Conservation (phyloP, 2,329 filamentous ascomycete genomes). For the Hawksworthiomyces lignivorus region DNA sequence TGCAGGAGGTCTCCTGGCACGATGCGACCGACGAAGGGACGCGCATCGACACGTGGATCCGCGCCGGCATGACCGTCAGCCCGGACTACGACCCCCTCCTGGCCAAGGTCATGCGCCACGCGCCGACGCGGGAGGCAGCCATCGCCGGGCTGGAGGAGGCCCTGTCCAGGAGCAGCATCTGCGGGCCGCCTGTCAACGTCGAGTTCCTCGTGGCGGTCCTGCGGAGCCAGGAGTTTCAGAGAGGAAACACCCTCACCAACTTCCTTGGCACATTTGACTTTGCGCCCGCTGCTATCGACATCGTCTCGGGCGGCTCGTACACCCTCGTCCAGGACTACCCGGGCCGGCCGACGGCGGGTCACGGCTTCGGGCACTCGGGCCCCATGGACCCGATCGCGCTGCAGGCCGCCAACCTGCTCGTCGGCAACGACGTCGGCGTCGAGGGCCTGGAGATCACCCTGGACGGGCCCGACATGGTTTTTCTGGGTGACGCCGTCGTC, state of each 20-base stretch:
- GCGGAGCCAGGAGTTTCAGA: slow-evolving; percentile 20
- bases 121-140: slow-evolving; percentile 66
- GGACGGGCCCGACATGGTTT: slow-evolving; percentile 25
- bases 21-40: slow-evolving; percentile 33
- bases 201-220: slow-evolving; percentile 26
- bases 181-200: slow-evolving; percentile 23
- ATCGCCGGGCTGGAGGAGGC: slow-evolving; percentile 74
- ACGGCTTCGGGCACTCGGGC: slow-evolving; percentile 32
- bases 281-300: slow-evolving; percentile 23
- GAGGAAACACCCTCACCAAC: slow-evolving; percentile 26
- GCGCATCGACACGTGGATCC: slow-evolving; percentile 64
- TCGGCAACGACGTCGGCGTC: slow-evolving; percentile 22
- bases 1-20: slow-evolving; percentile 55
- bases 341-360: slow-evolving; percentile 29
- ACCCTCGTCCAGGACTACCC: slow-evolving; percentile 25
- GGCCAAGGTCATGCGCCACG: slow-evolving; percentile 87
- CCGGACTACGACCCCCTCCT: slow-evolving; percentile 6
- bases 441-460: slow-evolving; percentile 29
- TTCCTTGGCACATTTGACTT: slow-evolving; percentile 25
- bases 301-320: background rate
- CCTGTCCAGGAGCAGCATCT: slow-evolving; percentile 47
- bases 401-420: slow-evolving; percentile 27
- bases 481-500: slow-evolving; percentile 25
- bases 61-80: slow-evolving; percentile 44
- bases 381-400: slow-evolving; percentile 33